Evolutionary conservation across 768 basidiomycete genomes (phyloP).

Genomic region (Leccinum variicolor): DNA sequence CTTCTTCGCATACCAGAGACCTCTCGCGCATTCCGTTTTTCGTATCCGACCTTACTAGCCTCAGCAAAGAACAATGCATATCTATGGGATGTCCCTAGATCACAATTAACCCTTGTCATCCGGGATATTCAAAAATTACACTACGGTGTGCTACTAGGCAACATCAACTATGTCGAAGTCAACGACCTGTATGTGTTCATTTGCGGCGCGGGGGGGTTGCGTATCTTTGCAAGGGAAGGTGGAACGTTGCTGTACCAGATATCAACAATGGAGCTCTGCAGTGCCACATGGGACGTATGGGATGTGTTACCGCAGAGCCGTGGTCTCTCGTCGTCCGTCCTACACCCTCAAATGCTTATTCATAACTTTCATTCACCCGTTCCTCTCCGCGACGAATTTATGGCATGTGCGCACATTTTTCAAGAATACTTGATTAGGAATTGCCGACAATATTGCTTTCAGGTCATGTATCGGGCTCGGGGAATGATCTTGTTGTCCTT

Average conservation of each 20-base stretch:
- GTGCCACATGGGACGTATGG: constrained; percentile 34
- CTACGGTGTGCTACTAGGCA: constrained; percentile 27
- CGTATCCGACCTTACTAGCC: constrained; percentile 62
- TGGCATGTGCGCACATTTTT: constrained; percentile 22
- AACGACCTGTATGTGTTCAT: constrained; percentile 56
- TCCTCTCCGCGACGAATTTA: constrained; percentile 16
- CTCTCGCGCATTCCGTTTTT: constrained; percentile 58
- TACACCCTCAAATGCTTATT: constrained; percentile 23
- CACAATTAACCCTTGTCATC: constrained; percentile 41
- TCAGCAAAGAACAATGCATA: constrained; percentile 44
- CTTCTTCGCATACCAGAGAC: constrained; percentile 46
- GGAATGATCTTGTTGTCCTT: constrained; percentile 34
- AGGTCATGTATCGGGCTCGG: constrained; percentile 47
- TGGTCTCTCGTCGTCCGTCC: constrained; percentile 6
- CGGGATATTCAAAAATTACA: constrained; percentile 18
- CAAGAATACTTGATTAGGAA: not conserved
- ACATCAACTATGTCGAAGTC: constrained; percentile 66
- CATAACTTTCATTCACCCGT: constrained; percentile 2
- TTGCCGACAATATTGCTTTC: constrained; percentile 9
- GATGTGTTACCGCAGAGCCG: constrained; percentile 4
- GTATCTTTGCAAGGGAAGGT: constrained; percentile 50
- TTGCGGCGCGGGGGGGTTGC: constrained; percentile 45
- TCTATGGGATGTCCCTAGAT: constrained; percentile 61
- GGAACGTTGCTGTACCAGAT: constrained; percentile 45
- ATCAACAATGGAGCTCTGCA: constrained; percentile 33